phyloP scores from a whole-genome alignment of 805 yeast species.

The Spathaspora passalidarum region DNA sequence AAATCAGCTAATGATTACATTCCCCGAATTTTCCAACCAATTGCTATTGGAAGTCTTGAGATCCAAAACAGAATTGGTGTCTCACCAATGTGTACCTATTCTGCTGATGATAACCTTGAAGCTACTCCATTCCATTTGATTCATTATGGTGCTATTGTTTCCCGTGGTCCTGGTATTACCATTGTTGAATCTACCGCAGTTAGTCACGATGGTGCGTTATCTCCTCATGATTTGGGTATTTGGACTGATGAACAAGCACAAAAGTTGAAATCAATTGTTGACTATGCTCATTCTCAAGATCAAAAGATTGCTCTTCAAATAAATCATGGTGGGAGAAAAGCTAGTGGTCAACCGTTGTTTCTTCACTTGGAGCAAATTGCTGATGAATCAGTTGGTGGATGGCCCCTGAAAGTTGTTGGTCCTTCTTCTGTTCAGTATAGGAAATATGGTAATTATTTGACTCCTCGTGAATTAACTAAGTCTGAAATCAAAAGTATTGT shows the following conservation, averaged over 20 bases:
- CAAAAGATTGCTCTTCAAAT: constrained; percentile 51
- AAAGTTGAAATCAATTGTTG: constrained; percentile 37
- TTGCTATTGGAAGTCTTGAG: constrained; percentile 35
- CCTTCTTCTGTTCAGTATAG: constrained; percentile 42
- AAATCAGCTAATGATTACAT: constrained; percentile 12
- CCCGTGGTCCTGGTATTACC: constrained; percentile 49
- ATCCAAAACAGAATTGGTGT: constrained; percentile 54
- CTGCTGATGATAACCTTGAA: constrained; percentile 36
- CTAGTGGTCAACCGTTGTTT: constrained; percentile 27
- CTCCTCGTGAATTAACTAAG: constrained; percentile 42
- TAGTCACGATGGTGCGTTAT: constrained; percentile 35
- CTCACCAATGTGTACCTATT: constrained; percentile 56
- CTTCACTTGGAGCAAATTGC: constrained; percentile 27
- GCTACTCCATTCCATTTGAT: constrained; percentile 46
- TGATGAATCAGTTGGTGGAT: constrained; percentile 36
- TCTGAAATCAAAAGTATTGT: constrained; percentile 42
- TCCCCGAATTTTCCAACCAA: constrained; percentile 44
- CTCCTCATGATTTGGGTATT: constrained; percentile 48
- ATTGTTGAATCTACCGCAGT: constrained; percentile 47
- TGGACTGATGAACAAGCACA: constrained; percentile 49
- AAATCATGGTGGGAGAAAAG: constrained; percentile 55
- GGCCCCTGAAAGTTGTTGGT: constrained; percentile 42
- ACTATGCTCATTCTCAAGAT: constrained; percentile 44
- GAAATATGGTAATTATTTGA: constrained; percentile 21
- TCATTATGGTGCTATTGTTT: constrained; percentile 47